phyloP scores from a whole-genome alignment of 2,329 filamentous ascomycete species.

The Aspergillus sp. region DNA sequence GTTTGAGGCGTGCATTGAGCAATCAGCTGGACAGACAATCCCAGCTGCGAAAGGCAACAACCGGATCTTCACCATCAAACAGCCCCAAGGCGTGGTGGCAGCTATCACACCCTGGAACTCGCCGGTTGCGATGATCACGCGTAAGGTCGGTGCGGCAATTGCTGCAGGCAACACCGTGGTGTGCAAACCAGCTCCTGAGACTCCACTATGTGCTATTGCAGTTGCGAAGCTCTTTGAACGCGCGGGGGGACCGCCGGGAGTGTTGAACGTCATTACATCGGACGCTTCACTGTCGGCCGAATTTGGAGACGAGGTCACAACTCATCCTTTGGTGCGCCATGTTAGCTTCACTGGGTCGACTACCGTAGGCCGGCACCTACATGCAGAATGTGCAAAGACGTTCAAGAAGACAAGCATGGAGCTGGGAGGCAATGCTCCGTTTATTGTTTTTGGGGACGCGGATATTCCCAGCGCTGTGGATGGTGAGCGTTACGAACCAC shows the following conservation, averaged over 20 bases:
- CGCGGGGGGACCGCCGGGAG: background rate
- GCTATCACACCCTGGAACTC: background rate
- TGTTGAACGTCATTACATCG: slow-evolving; percentile 8
- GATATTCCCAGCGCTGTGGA: slow-evolving; percentile 44
- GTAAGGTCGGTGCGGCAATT: background rate
- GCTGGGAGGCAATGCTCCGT: slow-evolving; percentile 60
- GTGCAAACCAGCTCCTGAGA: background rate
- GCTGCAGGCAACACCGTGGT: background rate
- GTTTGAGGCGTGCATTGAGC: slow-evolving; percentile 15
- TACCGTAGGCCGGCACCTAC: slow-evolving; percentile 7
- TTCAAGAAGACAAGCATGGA: slow-evolving; percentile 61
- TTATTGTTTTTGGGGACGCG: slow-evolving; percentile 60
- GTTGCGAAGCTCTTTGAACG: background rate
- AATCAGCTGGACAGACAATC: background rate
- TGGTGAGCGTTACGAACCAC: background rate
- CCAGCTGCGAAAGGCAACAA: background rate
- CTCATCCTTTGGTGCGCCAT: slow-evolving; percentile 6
- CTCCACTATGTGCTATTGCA: background rate
- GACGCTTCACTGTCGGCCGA: background rate
- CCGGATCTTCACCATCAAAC: background rate
- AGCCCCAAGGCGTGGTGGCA: background rate
- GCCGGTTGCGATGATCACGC: background rate
- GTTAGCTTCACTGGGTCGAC: slow-evolving; percentile 13
- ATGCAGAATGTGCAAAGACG: slow-evolving; percentile 40
- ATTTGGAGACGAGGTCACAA: slow-evolving; percentile 7